phyloP scores from a whole-genome alignment of 2,329 filamentous ascomycete genomes.

The Penicillium sp. region DNA sequence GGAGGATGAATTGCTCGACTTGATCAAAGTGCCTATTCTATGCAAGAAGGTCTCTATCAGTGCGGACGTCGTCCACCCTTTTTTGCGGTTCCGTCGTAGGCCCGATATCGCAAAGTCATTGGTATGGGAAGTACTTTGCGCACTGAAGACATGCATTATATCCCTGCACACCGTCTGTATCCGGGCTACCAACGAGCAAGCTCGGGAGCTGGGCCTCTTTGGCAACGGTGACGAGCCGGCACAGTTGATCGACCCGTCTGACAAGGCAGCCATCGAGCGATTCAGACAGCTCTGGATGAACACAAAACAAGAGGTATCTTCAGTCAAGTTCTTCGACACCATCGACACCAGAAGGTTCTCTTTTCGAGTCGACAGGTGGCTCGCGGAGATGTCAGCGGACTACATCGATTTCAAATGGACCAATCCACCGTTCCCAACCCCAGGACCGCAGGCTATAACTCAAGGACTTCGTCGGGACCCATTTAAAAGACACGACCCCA shows the following conservation, averaged over 20 bases:
- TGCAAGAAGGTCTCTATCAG: conserved; percentile 1
- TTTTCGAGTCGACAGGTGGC: background rate
- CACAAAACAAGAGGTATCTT: background rate
- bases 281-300: background rate
- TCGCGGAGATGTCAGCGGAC: background rate
- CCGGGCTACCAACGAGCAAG: background rate
- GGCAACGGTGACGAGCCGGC: background rate
- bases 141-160: background rate
- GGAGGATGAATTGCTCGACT: background rate
- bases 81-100: background rate
- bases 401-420: background rate
- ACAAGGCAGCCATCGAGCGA: background rate
- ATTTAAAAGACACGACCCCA: background rate
- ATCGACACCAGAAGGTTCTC: background rate
- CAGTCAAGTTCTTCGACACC: background rate
- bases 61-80: conserved; percentile 3
- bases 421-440: background rate
- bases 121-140: background rate
- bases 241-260: background rate
- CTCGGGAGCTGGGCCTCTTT: background rate
- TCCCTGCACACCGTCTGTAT: background rate
- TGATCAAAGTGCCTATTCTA: background rate
- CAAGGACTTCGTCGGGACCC: background rate
- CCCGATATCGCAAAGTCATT: background rate
- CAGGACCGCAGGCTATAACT: background rate